Evolutionary conservation across 1,284 basidiomycete genomes (phyloP), one percentile per base, ranked within the genome.

Genomic region (Heterobasidion irregulare): DNA sequence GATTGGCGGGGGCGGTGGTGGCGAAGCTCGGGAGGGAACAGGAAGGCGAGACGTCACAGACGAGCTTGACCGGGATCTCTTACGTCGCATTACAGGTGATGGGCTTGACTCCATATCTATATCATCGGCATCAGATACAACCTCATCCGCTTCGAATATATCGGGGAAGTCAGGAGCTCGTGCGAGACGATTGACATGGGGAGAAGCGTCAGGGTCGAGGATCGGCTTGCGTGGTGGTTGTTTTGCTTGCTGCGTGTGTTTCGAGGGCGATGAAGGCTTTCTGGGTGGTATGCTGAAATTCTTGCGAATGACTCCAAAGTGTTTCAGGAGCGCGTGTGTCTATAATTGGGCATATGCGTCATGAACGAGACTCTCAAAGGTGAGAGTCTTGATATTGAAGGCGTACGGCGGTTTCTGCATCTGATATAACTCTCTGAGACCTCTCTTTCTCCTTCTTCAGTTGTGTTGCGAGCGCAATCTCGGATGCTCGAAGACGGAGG

Each of bases 391-490:
- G 26, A 26, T 26, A 26, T 47, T n/a, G 46, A 47, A 9, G 18
- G 73, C 86, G 65, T 70, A 91, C 89, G 59, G 86, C 86, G 58
- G 77, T 71, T 67, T 90, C 89, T 43, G 86, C 79, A 63, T 89
- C 86, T 15, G 76, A 73, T 63, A 90, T 74, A 58, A 91, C 71
- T 65, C 79, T 82, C 61, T 79, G 74, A 26, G 86, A 85, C 69
- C 83, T 89, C 66, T 86, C 85, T 54, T 80, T 79, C 68, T 91
- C 89, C 63, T 80, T 82, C 73, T 86, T 89, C 58, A 92, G 77
- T 64, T 90, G 84, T 26, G 84, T 73, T 10, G 78, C 71, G 47
- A 92, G 79, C 15, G 84, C 79, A 63, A 91, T 88, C 70, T 90
- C 86, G 26, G 87, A 86, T 60, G 86, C 82, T 53, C 86, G 83